phyloP scores from a whole-genome alignment of 129 eudicot genomes.

The Arctium lappa region DNA sequence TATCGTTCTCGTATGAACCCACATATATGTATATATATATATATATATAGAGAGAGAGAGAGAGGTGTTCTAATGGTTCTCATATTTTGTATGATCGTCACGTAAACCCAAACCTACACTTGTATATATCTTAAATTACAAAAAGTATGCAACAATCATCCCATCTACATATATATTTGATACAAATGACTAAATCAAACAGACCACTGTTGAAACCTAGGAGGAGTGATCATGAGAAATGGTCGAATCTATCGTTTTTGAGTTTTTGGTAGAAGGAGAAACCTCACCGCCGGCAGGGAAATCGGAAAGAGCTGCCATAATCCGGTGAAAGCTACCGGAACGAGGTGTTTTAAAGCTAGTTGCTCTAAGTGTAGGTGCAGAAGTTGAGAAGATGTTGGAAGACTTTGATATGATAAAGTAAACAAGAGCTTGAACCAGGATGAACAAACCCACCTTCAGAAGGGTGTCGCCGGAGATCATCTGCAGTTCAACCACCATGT shows the following conservation, averaged over 20 bases:
- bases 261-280: slow-evolving; percentile 16
- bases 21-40: no score
- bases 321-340: slow-evolving; percentile 40
- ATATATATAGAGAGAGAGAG: no score
- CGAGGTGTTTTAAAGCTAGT: slow-evolving; percentile 31
- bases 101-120: no score
- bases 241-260: slow-evolving; percentile 2
- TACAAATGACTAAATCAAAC: neutral
- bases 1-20: no score
- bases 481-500: slow-evolving; percentile 14
- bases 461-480: slow-evolving; percentile 19
- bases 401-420: slow-evolving; percentile 37
- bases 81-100: no score
- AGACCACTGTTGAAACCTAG: neutral
- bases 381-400: slow-evolving; percentile 40
- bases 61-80: no score
- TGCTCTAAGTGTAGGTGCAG: slow-evolving; percentile 9
- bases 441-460: slow-evolving; percentile 31
- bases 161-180: neutral
- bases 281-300: slow-evolving; percentile 24
- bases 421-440: slow-evolving; percentile 33
- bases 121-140: neutral
- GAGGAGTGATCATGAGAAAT: neutral
- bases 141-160: neutral
- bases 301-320: slow-evolving; percentile 32